Evolutionary conservation across 148 eudicot genomes (phyloP).

Genomic region (Rhododendron ferrugineum): DNA sequence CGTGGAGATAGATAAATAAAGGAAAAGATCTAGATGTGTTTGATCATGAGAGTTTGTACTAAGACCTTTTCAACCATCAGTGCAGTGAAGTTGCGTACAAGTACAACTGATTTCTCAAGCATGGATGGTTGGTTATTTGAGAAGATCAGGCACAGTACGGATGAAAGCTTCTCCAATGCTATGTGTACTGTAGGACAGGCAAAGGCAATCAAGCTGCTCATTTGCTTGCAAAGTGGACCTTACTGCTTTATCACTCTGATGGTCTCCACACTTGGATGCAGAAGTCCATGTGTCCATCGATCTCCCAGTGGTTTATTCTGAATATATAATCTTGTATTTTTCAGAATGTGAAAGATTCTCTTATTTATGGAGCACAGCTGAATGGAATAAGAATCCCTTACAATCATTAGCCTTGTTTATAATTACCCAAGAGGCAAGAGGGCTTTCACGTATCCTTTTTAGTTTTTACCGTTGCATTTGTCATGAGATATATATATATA

Average conservation of each 20-base stretch:
- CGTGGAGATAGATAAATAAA: background rate
- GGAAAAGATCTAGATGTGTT: background rate
- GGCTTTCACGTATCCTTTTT: background rate
- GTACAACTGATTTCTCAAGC: background rate
- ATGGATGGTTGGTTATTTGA: background rate
- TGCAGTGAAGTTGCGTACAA: background rate
- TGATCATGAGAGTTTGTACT: background rate
- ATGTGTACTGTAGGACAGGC: background rate
- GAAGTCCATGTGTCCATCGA: background rate
- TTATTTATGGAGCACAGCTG: background rate
- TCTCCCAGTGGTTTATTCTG: background rate
- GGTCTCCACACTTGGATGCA: background rate
- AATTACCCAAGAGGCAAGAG: background rate
- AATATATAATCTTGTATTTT: background rate
- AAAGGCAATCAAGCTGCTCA: background rate
- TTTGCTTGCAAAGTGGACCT: background rate
- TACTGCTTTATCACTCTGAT: too few species aligned
- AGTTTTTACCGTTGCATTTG: background rate
- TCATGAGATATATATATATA: too few species aligned
- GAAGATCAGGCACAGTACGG: background rate
- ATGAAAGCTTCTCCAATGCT: background rate
- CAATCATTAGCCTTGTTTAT: background rate
- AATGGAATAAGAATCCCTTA: background rate
- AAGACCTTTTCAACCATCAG: background rate
- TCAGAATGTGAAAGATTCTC: background rate